Percentiles rank a stretch among this genome's conserved stretches.
These are phyloP conservation scores for Rutidosis leptorrhynchoides DNA, from an alignment of 129 eudicot species.

Conservation along the genomic window DNA sequence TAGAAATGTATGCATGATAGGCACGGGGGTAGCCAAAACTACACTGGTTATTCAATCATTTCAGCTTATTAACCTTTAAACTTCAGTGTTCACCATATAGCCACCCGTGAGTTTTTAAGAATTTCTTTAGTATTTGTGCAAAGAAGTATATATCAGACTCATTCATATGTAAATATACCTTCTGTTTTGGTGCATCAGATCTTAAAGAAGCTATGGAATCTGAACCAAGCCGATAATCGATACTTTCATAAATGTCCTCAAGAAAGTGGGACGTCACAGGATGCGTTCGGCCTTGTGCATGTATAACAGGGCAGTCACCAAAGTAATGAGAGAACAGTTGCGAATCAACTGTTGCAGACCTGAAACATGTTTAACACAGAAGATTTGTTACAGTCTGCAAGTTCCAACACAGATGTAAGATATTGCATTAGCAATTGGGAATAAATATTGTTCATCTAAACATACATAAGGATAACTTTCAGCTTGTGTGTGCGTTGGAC, in stretches of 20 bases:
- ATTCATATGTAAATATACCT: conserved; percentile 32
- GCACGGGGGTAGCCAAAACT: not conserved
- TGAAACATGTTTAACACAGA: conserved; percentile 24
- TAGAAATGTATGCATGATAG: not conserved
- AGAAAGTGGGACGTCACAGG: conserved; percentile 81
- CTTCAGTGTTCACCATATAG: not conserved
- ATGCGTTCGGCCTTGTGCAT: conserved; percentile 95
- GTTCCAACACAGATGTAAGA: conserved; percentile 10
- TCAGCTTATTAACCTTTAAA: not conserved
- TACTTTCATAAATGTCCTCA: conserved; percentile 76
- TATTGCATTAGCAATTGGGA: not conserved
- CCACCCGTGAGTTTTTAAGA: not conserved
- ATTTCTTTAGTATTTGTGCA: not conserved
- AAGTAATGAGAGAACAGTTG: conserved; percentile 78
- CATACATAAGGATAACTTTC: conserved; percentile 95
- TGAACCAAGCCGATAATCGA: conserved; percentile 68
- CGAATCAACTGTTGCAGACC: conserved; percentile 99
- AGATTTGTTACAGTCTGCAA: conserved; percentile 16
- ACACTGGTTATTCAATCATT: not conserved
- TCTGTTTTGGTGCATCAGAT: conserved; percentile 41
- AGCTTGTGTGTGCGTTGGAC: conserved; percentile 44
- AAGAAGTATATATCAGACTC: not conserved
- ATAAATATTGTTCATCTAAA: conserved; percentile 12
- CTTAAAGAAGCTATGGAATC: conserved; percentile 77
- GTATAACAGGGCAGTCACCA: conserved; percentile 87